phyloP scores from a whole-genome alignment of 345 rosid genomes.

The Salix viminalis region DNA sequence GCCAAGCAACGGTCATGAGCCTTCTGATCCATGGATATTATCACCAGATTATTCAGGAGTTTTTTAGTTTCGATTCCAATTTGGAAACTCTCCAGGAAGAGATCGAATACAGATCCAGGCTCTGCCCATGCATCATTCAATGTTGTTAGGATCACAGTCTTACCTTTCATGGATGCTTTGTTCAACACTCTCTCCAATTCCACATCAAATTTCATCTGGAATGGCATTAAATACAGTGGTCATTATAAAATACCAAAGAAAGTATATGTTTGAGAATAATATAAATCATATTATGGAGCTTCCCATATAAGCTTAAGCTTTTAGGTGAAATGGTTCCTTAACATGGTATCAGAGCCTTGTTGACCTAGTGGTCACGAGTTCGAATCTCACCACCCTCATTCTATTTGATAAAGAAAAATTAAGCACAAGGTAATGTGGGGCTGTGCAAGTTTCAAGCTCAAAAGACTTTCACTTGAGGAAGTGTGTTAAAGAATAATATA shows the following conservation, averaged over 20 bases:
- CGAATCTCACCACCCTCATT: no score
- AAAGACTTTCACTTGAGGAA: rapidly evolving
- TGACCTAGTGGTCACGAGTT: no score
- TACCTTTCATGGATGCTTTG: conserved; percentile 25
- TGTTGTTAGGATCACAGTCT: conserved; percentile 61
- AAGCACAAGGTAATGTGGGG: no score
- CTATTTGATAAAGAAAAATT: no score
- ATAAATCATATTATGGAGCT: no score
- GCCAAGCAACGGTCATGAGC: conserved; percentile 46
- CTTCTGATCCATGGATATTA: conserved; percentile 45
- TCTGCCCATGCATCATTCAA: conserved; percentile 64
- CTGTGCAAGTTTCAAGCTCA: no score
- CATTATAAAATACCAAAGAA: neutral
- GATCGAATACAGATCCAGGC: conserved; percentile 48
- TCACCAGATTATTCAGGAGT: conserved; percentile 47
- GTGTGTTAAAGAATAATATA: no score
- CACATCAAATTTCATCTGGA: neutral
- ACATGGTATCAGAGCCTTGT: no score
- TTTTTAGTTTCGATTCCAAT: conserved; percentile 41
- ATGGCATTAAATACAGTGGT: neutral
- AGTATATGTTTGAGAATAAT: no score
- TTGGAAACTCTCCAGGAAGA: conserved; percentile 53
- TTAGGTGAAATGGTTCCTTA: no score
- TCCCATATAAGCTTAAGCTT: no score
- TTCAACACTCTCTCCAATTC: conserved; percentile 6